phyloP scores from a whole-genome alignment of 2,329 filamentous ascomycete species.

The Thielaviopsis punctulata region DNA sequence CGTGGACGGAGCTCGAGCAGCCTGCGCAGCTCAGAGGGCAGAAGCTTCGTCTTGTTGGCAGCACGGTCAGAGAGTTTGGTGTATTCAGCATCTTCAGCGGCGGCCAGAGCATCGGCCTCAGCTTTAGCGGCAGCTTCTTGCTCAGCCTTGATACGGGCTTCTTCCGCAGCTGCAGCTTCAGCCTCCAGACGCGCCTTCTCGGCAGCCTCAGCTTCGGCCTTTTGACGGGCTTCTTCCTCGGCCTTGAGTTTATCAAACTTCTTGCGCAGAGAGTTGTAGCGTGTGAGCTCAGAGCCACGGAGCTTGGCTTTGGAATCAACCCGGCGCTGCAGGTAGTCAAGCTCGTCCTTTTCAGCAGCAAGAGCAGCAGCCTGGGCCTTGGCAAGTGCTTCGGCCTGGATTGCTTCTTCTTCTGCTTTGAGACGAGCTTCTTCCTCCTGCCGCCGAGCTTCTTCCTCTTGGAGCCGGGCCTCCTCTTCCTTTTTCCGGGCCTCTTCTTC shows the following conservation, averaged over 20 bases:
- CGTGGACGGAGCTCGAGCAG: slow-evolving; percentile 1
- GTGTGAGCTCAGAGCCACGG: background rate
- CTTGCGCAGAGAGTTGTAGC: background rate
- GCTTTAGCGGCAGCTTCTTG: background rate
- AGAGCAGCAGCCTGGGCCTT: slow-evolving; percentile 11
- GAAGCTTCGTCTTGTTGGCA: background rate
- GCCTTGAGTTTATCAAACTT: slow-evolving; percentile 17
- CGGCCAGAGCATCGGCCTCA: slow-evolving; percentile 1
- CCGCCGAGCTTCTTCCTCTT: background rate
- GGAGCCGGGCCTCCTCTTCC: background rate
- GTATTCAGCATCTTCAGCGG: slow-evolving; percentile 5
- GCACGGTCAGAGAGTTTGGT: background rate
- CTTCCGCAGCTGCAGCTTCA: background rate
- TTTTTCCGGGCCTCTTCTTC: background rate
- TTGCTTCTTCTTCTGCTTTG: slow-evolving; percentile 3
- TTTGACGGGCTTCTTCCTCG: slow-evolving; percentile 21
- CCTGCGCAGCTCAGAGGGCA: background rate
- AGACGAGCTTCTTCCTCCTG: background rate
- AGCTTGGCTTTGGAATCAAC: background rate
- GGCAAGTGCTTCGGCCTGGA: background rate
- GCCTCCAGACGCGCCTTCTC: slow-evolving; percentile 14
- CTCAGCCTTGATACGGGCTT: background rate
- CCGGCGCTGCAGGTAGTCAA: slow-evolving; percentile 1
- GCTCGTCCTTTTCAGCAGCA: slow-evolving; percentile 15
- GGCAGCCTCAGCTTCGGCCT: slow-evolving; percentile 19